Evolutionary conservation across 352 stramenopile genomes (phyloP).

Genomic region (Phytopythium sindhum): DNA sequence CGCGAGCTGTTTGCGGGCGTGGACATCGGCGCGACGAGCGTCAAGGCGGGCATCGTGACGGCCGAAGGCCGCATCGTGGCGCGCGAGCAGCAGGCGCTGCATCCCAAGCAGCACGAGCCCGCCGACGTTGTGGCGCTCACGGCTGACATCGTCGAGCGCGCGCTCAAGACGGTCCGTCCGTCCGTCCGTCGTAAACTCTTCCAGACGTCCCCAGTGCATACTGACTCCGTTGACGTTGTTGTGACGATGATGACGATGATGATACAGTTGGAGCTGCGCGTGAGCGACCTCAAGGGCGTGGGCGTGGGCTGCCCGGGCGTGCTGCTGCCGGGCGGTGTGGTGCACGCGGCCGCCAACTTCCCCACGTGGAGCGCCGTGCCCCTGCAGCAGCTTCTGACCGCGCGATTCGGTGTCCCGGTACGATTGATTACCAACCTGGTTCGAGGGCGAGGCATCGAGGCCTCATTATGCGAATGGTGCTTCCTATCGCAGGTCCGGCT

Average conservation of each 20-base stretch:
- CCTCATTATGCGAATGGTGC: neutral
- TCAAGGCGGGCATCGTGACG: constrained; percentile 71
- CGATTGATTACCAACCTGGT: neutral
- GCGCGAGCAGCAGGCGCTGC: constrained; percentile 43
- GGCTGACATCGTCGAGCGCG: constrained; percentile 31
- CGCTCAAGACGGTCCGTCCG: constrained; percentile 35
- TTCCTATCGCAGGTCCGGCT: constrained; percentile 26
- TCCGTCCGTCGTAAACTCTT: neutral
- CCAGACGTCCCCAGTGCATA: too few species aligned
- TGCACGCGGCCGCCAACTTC: constrained; percentile 72
- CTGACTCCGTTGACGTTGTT: too few species aligned
- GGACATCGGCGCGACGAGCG: constrained; percentile 70
- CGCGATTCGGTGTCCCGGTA: constrained; percentile 31
- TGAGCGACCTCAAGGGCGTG: constrained; percentile 39
- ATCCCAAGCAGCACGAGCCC: constrained; percentile 33
- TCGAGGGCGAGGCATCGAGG: neutral
- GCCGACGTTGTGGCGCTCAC: constrained; percentile 51
- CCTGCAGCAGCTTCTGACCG: constrained; percentile 48
- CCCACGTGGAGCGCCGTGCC: constrained; percentile 59
- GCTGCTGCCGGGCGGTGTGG: constrained; percentile 39
- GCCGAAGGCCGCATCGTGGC: constrained; percentile 40
- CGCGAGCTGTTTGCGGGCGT: constrained; percentile 46
- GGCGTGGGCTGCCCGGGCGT: constrained; percentile 68
- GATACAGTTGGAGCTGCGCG: constrained; percentile 20
- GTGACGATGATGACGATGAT: neutral